Evolutionary conservation across 148 eudicot genomes (phyloP).

Genomic region (Rheum nobile): DNA sequence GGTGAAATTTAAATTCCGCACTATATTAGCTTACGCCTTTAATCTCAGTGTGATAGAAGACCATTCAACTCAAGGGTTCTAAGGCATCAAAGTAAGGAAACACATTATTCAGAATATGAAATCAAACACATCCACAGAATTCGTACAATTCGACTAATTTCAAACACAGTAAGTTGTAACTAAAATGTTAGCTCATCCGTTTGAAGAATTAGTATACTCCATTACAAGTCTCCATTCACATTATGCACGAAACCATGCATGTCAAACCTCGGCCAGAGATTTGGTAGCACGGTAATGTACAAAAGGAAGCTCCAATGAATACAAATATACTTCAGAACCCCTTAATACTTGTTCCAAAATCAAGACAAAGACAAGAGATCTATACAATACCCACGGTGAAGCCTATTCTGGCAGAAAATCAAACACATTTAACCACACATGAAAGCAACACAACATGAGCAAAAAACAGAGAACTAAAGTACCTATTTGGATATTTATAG

Average conservation of each 20-base stretch:
- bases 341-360: not conserved
- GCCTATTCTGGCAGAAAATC: slow-evolving; percentile 70
- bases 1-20: not conserved
- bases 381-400: slow-evolving; percentile 54
- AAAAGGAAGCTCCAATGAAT: slow-evolving; percentile 66
- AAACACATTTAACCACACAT: not conserved
- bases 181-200: too few species aligned
- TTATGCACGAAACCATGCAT: too few species aligned
- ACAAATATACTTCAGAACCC: slow-evolving; percentile 9
- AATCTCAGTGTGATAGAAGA: not conserved
- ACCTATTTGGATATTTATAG: too few species aligned
- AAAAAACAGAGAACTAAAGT: too few species aligned
- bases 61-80: too few species aligned
- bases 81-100: too few species aligned
- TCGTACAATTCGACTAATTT: not conserved
- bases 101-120: not conserved
- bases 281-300: slow-evolving; percentile 93
- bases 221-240: too few species aligned
- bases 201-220: too few species aligned
- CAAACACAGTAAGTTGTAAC: too few species aligned
- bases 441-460: not conserved
- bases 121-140: not conserved
- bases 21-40: too few species aligned
- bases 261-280: too few species aligned
- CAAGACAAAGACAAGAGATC: not conserved